These are phyloP conservation scores for Cymbopogon citratus DNA, from an alignment of 176 grass and related monocot species.

Conservation along the genomic window DNA sequence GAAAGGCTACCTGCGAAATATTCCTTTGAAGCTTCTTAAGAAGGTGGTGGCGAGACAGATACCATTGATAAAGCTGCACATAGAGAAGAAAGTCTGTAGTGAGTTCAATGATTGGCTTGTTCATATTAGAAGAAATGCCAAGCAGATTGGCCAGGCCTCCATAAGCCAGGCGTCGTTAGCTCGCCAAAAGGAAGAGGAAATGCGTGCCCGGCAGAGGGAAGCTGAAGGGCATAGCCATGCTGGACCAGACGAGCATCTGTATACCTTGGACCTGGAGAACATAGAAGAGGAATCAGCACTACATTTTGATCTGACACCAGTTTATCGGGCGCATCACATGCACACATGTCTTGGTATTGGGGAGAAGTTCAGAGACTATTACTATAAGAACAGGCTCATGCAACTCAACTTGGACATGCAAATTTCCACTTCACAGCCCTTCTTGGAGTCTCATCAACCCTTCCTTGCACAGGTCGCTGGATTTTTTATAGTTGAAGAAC, in stretches of 20 bases:
- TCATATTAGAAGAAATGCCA: constrained; percentile 60
- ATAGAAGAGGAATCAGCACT: constrained; percentile 51
- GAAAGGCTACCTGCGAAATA: constrained; percentile 55
- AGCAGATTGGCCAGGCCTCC: constrained; percentile 73
- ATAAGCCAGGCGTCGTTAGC: constrained; percentile 72
- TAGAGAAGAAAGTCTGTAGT: constrained; percentile 72
- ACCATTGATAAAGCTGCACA: constrained; percentile 66
- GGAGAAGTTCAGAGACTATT: constrained; percentile 81
- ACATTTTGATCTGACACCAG: constrained; percentile 72
- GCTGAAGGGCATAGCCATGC: constrained; percentile 48
- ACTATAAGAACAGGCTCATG: constrained; percentile 84
- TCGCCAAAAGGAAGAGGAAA: constrained; percentile 67
- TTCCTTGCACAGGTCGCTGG: constrained; percentile 78
- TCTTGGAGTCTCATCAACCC: constrained; percentile 82
- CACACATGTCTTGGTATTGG: constrained; percentile 63
- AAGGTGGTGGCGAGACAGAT: constrained; percentile 65
- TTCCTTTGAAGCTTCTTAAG: constrained; percentile 60
- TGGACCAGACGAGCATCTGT: constrained; percentile 50
- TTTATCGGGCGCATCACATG: constrained; percentile 76
- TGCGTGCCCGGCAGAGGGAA: constrained; percentile 43
- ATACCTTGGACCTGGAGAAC: constrained; percentile 46
- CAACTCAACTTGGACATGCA: constrained; percentile 92
- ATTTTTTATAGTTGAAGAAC: constrained; percentile 73
- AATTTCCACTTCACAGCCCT: constrained; percentile 67
- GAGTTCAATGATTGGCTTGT: constrained; percentile 98